Evolutionary conservation across 768 basidiomycete genomes (phyloP).

Genomic region (Psilocybe subaeruginosa): DNA sequence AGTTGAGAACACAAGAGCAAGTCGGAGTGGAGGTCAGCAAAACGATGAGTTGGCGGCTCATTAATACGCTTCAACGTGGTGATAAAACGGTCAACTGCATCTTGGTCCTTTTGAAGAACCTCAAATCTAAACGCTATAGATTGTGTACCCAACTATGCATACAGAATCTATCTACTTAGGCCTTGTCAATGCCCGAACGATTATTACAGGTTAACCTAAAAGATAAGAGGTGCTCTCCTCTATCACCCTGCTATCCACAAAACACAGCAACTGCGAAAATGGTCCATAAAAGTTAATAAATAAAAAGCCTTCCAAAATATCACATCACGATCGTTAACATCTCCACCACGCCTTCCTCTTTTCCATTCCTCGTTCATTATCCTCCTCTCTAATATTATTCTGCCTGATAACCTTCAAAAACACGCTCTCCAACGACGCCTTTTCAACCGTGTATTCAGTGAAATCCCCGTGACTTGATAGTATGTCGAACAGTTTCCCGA

Average conservation of each 20-base stretch:
- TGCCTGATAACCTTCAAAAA: conserved; percentile 74
- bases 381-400: conserved; percentile 58
- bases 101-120: too few species aligned
- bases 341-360: conserved; percentile 15
- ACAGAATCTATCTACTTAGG: not conserved
- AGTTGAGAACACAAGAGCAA: too few species aligned
- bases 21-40: too few species aligned
- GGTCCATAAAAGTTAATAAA: not conserved
- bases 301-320: not conserved
- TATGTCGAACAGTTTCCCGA: conserved; percentile 59
- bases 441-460: conserved; percentile 70
- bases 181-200: not conserved
- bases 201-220: not conserved
- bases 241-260: not conserved
- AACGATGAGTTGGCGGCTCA: too few species aligned
- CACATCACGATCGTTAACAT: conserved; percentile 1
- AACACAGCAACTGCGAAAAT: not conserved
- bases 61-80: too few species aligned
- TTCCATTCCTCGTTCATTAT: conserved; percentile 16
- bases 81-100: too few species aligned
- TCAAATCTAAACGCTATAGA: too few species aligned
- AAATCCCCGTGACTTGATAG: conserved; percentile 57
- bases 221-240: not conserved
- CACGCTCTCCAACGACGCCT: conserved; percentile 68
- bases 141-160: not conserved